These are phyloP conservation scores for Rutstroemia sp. DNA, from an alignment of 2,329 filamentous ascomycete genomes.

Conservation along the genomic window DNA sequence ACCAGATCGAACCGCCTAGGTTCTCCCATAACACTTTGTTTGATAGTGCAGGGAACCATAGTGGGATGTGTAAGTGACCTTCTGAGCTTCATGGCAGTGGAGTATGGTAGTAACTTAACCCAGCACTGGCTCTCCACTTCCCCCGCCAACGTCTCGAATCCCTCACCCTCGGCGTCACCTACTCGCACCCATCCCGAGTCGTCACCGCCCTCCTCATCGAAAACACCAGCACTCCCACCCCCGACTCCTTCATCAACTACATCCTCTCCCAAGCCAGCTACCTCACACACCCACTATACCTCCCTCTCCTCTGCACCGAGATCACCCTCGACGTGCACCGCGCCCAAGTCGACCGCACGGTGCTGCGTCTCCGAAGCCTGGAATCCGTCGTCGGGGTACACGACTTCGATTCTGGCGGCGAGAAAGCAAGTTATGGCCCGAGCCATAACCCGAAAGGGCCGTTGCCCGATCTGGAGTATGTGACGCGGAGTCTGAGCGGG, in stretches of 20 bases:
- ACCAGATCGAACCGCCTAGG: constrained; percentile 3
- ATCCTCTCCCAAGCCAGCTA: background rate
- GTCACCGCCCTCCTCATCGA: background rate
- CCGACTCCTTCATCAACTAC: background rate
- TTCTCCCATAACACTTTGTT: constrained; percentile 1
- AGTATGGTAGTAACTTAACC: background rate
- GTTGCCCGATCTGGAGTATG: background rate
- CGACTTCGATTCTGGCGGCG: background rate
- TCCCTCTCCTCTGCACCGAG: background rate
- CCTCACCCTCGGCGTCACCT: background rate
- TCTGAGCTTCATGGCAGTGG: background rate
- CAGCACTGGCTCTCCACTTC: constrained; percentile 2
- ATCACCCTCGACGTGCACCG: background rate
- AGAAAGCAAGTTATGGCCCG: background rate
- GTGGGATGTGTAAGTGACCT: background rate
- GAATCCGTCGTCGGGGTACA: background rate
- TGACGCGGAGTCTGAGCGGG: background rate
- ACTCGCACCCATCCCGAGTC: background rate
- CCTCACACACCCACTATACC: background rate
- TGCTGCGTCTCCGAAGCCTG: background rate
- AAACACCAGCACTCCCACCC: background rate
- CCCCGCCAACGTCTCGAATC: background rate
- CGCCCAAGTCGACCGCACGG: background rate
- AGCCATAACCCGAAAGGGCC: background rate
- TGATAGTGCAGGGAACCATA: background rate